Conservation (phyloP, 2,329 filamentous ascomycete species). For the Teratosphaeria nubilosa region DNA sequence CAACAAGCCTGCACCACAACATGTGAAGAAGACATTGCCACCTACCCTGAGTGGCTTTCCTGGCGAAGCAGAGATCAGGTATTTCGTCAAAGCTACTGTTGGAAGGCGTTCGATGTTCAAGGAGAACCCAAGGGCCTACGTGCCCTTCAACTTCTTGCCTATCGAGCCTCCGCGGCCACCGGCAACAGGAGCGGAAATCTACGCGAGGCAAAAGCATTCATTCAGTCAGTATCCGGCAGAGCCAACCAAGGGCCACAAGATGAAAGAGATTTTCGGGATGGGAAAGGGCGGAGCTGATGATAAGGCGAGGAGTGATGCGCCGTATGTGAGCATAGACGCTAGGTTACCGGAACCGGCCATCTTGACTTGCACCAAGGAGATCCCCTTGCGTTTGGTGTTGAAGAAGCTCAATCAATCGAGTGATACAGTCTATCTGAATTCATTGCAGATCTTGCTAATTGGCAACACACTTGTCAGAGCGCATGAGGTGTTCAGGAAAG, state of each 20-base stretch:
- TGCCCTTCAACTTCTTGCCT: slow-evolving; percentile 75
- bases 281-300: slow-evolving; percentile 10
- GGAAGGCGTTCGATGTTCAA: slow-evolving; percentile 81
- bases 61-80: slow-evolving; percentile 78
- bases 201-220: slow-evolving; percentile 62
- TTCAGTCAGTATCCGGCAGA: slow-evolving; percentile 32
- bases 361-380: slow-evolving; percentile 75
- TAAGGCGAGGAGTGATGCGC: slow-evolving; percentile 24
- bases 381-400: slow-evolving; percentile 71
- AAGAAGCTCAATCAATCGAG: slow-evolving; percentile 62
- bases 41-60: slow-evolving; percentile 83
- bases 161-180: slow-evolving; percentile 75
- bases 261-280: slow-evolving; percentile 50
- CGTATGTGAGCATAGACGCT: slow-evolving; percentile 66
- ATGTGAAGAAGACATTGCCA: slow-evolving; percentile 78
- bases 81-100: slow-evolving; percentile 93
- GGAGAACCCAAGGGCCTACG: slow-evolving; percentile 63
- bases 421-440: slow-evolving; percentile 64
- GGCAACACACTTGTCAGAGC: slow-evolving; percentile 71
- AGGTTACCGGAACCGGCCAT: slow-evolving; percentile 79
- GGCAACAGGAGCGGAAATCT: slow-evolving; percentile 64
- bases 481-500: slow-evolving; percentile 60
- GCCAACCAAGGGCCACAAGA: slow-evolving; percentile 35
- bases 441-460: slow-evolving; percentile 71
- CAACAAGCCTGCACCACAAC: slow-evolving; percentile 41